Percentiles rank a stretch among this genome's conserved stretches.
These are phyloP conservation scores for Blastomyces silverae DNA, from an alignment of 2,329 filamentous ascomycete genomes.

Conservation along the genomic window DNA sequence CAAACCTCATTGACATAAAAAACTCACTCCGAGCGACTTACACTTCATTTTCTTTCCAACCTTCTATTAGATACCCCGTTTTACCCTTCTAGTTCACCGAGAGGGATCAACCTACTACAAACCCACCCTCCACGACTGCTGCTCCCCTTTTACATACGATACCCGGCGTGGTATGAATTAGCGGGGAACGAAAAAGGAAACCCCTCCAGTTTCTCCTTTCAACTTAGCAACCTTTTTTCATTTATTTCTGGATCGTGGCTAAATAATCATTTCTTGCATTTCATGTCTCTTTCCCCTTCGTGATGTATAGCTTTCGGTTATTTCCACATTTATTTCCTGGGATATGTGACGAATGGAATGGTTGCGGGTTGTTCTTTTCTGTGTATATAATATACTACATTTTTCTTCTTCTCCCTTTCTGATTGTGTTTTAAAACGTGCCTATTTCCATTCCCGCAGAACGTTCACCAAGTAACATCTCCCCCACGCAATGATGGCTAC, in stretches of 20 bases:
- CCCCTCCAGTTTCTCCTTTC: background rate
- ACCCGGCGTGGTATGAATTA: background rate
- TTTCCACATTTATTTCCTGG: background rate
- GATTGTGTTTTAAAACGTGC: background rate
- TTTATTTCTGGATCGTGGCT: background rate
- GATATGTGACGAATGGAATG: background rate
- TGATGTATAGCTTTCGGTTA: background rate
- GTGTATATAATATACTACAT: background rate
- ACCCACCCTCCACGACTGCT: background rate
- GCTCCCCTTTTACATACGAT: background rate
- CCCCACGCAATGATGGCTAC: background rate
- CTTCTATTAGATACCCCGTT: slow-evolving; percentile 5
- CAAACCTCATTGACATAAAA: background rate
- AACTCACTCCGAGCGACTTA: background rate
- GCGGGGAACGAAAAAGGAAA: background rate
- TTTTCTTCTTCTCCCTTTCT: background rate
- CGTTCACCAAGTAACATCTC: background rate
- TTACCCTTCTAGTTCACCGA: background rate
- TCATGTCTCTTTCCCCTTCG: background rate
- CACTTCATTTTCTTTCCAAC: background rate
- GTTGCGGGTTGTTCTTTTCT: background rate
- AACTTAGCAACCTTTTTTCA: background rate
- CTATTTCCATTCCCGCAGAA: background rate
- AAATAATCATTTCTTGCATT: background rate
- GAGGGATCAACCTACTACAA: background rate